Base-by-base conservation (phyloP, 306 rosid species). In the Rosa chinensis region DNA sequence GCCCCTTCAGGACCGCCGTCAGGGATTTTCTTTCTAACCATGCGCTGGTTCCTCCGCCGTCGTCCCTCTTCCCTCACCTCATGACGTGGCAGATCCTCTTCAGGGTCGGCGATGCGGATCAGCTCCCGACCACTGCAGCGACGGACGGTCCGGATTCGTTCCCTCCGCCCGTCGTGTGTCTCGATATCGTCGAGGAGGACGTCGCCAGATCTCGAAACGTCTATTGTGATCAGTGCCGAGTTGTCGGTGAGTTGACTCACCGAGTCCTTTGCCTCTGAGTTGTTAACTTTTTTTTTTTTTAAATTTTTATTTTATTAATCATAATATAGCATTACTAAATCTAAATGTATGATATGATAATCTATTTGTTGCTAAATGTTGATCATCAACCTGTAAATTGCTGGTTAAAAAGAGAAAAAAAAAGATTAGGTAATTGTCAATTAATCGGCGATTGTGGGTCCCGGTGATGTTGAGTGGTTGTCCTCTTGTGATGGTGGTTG, bases 201-300 rank as follows among this genome's bases (percentile, higher is more conserved):
- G 98, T 95, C 62, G 85, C 96, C 85, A 88, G 90, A 91, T 95
- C 99, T 48, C 91, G 98, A 89, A 89, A 92, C 42, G 83, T 87
- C 58, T 91, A 91, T 73, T 95, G 99, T 84, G 98, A 93, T 62
- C 98, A 95, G 87, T 95, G 99, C 89, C 93, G 99, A 79, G 97
- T 95, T 80, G 96, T 95, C 63, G 99, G 99, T 93, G 92, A 93
- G 97, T 95, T 76, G 78, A 87, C 84, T 82, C 92, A 74, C 85
- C 55, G 83, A 74, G 62, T 80, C 63, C 2, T 42, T 71, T 79
- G n/a, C 76, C 81, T 55, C 23, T 21, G 77, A 21, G 77, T 82
- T 58, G 35, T 25, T 13, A 13, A 43, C 18, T 20, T 20, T 76
- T 63, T 23, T 18, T 14, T 25, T 25, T 25, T 25, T 25, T 25